phyloP scores from a whole-genome alignment of 176 grass and related monocot genomes.

The Musa beccarii region DNA sequence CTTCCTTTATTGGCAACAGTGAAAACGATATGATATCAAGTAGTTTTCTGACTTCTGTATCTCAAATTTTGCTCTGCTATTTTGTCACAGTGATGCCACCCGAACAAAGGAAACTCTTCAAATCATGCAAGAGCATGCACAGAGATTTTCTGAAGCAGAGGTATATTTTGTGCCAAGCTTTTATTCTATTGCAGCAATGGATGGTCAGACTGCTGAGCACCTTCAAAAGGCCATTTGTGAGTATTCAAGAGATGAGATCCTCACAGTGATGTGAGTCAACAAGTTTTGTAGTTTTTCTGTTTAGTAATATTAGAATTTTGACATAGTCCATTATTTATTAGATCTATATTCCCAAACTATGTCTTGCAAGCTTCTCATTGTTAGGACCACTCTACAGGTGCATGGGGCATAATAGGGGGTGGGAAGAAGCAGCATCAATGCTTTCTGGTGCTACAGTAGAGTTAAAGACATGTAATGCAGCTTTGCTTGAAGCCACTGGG shows the following conservation, averaged over 20 bases:
- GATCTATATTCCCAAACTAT: not conserved
- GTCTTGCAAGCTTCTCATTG: slow-evolving; percentile 15
- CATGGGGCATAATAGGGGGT: slow-evolving; percentile 98
- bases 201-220: slow-evolving; percentile 85
- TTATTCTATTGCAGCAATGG: slow-evolving; percentile 92
- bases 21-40: not conserved
- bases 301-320: not conserved
- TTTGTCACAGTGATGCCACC: slow-evolving; percentile 55
- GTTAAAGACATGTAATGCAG: slow-evolving; percentile 78
- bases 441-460: slow-evolving; percentile 65
- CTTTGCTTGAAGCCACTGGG: slow-evolving; percentile 77
- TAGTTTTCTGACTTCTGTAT: not conserved
- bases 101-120: slow-evolving; percentile 89
- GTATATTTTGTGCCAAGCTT: slow-evolving; percentile 90
- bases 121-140: slow-evolving; percentile 63
- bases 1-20: not conserved
- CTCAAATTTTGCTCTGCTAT: slow-evolving; percentile 13
- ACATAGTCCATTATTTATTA: not conserved
- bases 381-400: slow-evolving; percentile 49
- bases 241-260: slow-evolving; percentile 68
- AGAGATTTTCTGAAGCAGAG: slow-evolving; percentile 50
- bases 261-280: slow-evolving; percentile 72
- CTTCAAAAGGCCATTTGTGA: slow-evolving; percentile 75
- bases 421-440: slow-evolving; percentile 96
- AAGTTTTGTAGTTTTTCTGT: not conserved